Percentiles rank a stretch among this genome's conserved stretches.
Conservation (phyloP, 2,329 filamentous ascomycete species). For the Hypoxylon sp. region DNA sequence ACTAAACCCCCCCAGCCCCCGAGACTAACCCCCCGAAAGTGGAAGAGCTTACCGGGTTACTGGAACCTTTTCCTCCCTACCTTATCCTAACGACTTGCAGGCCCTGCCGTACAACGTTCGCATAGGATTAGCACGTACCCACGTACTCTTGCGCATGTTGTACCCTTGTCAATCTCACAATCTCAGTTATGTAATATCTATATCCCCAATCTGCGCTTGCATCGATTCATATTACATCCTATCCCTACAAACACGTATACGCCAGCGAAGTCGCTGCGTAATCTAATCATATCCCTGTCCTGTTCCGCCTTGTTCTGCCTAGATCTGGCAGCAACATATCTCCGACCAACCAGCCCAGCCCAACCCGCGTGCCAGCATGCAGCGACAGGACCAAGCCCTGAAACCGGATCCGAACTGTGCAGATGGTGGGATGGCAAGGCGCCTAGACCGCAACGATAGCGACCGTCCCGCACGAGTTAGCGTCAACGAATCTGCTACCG, state of each 20-base stretch:
- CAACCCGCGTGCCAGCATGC: slow-evolving; percentile 18
- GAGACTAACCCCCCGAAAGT: slow-evolving; percentile 21
- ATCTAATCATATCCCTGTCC: slow-evolving; percentile 31
- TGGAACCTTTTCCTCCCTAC: slow-evolving; percentile 39
- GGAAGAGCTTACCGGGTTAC: slow-evolving; percentile 40
- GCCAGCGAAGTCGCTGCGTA: slow-evolving; percentile 25
- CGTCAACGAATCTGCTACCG: slow-evolving; percentile 13
- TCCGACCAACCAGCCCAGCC: slow-evolving; percentile 14
- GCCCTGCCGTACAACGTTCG: slow-evolving; percentile 24
- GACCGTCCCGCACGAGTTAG: slow-evolving; percentile 23
- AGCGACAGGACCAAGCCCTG: slow-evolving; percentile 9
- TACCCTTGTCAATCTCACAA: slow-evolving; percentile 5
- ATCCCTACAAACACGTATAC: slow-evolving; percentile 24
- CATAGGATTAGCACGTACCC: slow-evolving; percentile 11
- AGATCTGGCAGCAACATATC: slow-evolving; percentile 22
- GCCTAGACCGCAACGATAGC: slow-evolving; percentile 26
- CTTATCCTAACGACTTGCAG: slow-evolving; percentile 44
- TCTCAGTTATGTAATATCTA: slow-evolving; percentile 17
- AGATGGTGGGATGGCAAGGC: slow-evolving; percentile 33
- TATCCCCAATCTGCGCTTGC: slow-evolving; percentile 27
- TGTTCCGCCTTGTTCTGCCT: slow-evolving; percentile 13
- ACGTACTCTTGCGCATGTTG: slow-evolving; percentile 12
- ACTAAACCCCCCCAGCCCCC: slow-evolving; percentile 11
- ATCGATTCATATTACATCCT: slow-evolving; percentile 22
- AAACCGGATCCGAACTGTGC: slow-evolving; percentile 30